Percentiles rank a stretch among this genome's conserved stretches.
Conservation (phyloP, 345 rosid species). For the Hypericum perforatum region DNA sequence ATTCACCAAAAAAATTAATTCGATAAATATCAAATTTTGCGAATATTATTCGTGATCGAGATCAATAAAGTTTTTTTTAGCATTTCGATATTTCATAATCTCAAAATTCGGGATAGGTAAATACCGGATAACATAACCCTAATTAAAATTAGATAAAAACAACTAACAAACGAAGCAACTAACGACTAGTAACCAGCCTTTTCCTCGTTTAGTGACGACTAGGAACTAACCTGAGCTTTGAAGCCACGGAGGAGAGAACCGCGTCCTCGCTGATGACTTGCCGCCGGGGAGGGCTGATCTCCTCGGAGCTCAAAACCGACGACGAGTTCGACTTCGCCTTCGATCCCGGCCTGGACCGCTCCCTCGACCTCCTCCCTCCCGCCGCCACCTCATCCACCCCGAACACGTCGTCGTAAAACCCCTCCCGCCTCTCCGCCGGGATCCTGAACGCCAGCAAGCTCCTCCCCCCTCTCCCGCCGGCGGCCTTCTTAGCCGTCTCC, state of each 20-base stretch:
- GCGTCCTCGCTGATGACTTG: constrained; percentile 48
- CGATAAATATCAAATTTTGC: too few species aligned
- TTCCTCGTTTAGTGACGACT: neutral
- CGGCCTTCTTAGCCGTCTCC: constrained; percentile 13
- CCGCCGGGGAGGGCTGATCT: constrained; percentile 55
- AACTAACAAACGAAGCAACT: neutral
- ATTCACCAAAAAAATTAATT: too few species aligned
- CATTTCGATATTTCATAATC: too few species aligned
- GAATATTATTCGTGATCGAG: too few species aligned
- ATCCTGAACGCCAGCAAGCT: constrained; percentile 60
- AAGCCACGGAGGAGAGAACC: constrained; percentile 63
- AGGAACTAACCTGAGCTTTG: constrained; percentile 58
- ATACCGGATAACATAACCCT: too few species aligned
- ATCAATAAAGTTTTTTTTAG: too few species aligned
- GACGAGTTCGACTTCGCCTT: constrained; percentile 62
- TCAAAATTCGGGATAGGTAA: too few species aligned
- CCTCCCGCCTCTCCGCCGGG: constrained; percentile 34
- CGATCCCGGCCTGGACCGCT: constrained; percentile 41
- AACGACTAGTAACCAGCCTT: constrained; percentile 2
- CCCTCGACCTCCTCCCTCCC: constrained; percentile 33
- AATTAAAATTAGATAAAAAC: too few species aligned
- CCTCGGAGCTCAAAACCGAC: constrained; percentile 72
- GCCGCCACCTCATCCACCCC: constrained; percentile 18
- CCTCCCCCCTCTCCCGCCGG: constrained; percentile 31
- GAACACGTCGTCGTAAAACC: constrained; percentile 60